Evolutionary conservation across 352 stramenopile species (phyloP).

Genomic region (Pythium brassicae): DNA sequence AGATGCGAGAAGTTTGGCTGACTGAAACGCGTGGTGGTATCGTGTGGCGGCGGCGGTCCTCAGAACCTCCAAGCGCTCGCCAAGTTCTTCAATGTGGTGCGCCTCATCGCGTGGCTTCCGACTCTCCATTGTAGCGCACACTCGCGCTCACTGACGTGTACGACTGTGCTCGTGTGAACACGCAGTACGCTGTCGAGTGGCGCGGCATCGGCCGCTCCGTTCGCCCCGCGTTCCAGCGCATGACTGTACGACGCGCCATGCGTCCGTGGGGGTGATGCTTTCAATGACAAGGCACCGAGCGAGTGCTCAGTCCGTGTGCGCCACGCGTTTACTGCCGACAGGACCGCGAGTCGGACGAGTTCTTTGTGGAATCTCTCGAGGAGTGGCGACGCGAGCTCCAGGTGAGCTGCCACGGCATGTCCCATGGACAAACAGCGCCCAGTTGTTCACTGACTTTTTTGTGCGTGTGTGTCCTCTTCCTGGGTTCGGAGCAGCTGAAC

Average conservation of each 20-base stretch:
- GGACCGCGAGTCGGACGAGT: conserved; percentile 72
- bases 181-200: conserved; percentile 79
- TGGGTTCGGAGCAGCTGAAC: conserved; percentile 34
- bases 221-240: conserved; percentile 51
- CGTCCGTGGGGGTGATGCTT: background rate
- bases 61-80: conserved; percentile 73
- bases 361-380: conserved; percentile 79
- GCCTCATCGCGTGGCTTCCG: conserved; percentile 4
- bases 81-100: conserved; percentile 77
- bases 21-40: conserved; percentile 6
- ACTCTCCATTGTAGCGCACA: background rate
- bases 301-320: background rate
- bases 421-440: no score
- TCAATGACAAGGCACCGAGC: background rate
- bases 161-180: conserved; percentile 1
- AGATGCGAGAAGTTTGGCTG: background rate
- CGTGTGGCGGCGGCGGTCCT: background rate
- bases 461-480: background rate
- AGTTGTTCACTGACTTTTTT: background rate
- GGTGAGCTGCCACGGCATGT: conserved; percentile 10
- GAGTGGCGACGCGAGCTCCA: conserved; percentile 59
- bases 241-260: conserved; percentile 26
- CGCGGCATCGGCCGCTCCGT: conserved; percentile 73
- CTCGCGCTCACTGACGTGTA: background rate
- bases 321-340: conserved; percentile 4